Evolutionary conservation across 805 yeast species (phyloP).

Genomic region (Hyphopichia homilentoma): DNA sequence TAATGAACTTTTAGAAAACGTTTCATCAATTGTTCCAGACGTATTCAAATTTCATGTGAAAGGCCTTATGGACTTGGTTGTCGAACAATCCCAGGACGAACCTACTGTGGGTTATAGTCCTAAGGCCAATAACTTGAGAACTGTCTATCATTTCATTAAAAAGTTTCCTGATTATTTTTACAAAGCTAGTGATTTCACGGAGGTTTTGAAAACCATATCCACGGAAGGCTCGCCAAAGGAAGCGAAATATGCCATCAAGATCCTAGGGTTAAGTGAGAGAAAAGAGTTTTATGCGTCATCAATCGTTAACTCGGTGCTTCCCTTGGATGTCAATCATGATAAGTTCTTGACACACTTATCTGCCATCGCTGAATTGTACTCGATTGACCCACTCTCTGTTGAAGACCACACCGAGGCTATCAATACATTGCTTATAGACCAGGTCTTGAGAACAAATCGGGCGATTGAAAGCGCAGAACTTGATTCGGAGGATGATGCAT

Average conservation of each 20-base stretch:
- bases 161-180: slow-evolving; percentile 48
- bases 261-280: slow-evolving; percentile 46
- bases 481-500: slow-evolving; percentile 23
- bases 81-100: slow-evolving; percentile 11
- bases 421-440: slow-evolving; percentile 56
- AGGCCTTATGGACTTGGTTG: slow-evolving; percentile 41
- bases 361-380: slow-evolving; percentile 55
- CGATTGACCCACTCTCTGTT: slow-evolving; percentile 43
- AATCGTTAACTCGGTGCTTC: slow-evolving; percentile 44
- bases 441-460: slow-evolving; percentile 55
- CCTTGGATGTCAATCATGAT: slow-evolving; percentile 38
- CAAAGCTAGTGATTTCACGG: slow-evolving; percentile 39
- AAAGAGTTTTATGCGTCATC: slow-evolving; percentile 38
- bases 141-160: slow-evolving; percentile 56
- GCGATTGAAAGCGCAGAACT: slow-evolving; percentile 24
- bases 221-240: slow-evolving; percentile 53
- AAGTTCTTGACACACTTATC: slow-evolving; percentile 55
- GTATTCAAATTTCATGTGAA: slow-evolving; percentile 59
- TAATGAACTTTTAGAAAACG: slow-evolving; percentile 52
- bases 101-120: slow-evolving; percentile 11
- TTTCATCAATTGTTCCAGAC: slow-evolving; percentile 59
- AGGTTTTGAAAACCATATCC: slow-evolving; percentile 45
- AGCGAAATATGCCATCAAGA: slow-evolving; percentile 61
- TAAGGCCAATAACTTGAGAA: slow-evolving; percentile 46
- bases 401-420: slow-evolving; percentile 56